Evolutionary conservation across 2,329 filamentous ascomycete genomes (phyloP).

Genomic region (Diaporthe citri): DNA sequence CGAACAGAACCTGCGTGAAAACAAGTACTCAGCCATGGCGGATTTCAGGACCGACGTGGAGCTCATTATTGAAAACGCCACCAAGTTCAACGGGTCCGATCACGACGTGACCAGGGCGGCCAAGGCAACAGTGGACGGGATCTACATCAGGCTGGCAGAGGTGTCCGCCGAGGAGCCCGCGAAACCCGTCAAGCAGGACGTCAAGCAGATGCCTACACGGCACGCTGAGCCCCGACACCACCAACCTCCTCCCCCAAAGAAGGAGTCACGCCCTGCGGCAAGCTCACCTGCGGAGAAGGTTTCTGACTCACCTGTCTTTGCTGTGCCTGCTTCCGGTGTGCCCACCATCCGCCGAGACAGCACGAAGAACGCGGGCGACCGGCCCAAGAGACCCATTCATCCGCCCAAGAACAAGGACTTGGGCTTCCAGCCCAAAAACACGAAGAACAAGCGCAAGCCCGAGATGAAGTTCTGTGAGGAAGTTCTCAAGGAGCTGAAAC

Average conservation of each 20-base stretch:
- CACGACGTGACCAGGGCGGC: conserved; percentile 78
- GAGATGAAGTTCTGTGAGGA: conserved; percentile 93
- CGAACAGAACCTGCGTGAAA: conserved; percentile 81
- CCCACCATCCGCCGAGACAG: conserved; percentile 90
- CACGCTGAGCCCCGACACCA: conserved; percentile 59
- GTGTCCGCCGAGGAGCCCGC: conserved; percentile 66
- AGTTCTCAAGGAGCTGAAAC: conserved; percentile 81
- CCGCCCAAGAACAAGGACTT: conserved; percentile 91
- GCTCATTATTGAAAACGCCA: conserved; percentile 83
- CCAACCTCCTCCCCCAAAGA: conserved; percentile 48
- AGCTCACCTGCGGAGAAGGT: conserved; percentile 51
- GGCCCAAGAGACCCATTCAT: conserved; percentile 94
- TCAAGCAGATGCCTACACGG: conserved; percentile 60
- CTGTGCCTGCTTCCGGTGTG: conserved; percentile 80
- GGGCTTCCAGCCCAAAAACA: conserved; percentile 85
- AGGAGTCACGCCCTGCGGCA: conserved; percentile 48
- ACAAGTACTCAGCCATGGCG: conserved; percentile 76
- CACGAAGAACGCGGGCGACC: conserved; percentile 78
- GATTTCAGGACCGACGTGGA: conserved; percentile 81
- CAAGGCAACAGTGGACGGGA: conserved; percentile 66
- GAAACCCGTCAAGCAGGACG: conserved; percentile 73
- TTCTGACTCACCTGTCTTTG: conserved; percentile 66
- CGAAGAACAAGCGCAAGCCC: conserved; percentile 92
- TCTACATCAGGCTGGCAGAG: conserved; percentile 60
- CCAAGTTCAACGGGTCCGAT: conserved; percentile 83